Percentiles rank a stretch among this genome's conserved stretches.
phyloP scores from a whole-genome alignment of 1,139 yeast genomes.

The Protomyces pachydermus region DNA sequence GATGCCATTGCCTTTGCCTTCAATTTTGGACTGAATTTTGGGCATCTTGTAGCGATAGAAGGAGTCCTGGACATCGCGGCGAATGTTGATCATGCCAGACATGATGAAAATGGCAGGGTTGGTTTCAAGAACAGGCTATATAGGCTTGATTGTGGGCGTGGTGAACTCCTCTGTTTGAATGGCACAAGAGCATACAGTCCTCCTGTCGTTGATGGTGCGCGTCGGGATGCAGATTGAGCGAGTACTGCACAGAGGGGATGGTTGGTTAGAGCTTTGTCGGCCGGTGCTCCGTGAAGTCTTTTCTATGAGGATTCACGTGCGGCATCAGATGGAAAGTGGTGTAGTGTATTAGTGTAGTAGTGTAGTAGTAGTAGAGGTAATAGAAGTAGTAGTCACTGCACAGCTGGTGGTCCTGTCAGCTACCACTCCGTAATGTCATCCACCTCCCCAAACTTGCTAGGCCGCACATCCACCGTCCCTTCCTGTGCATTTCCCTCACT shows the following conservation, averaged over 20 bases:
- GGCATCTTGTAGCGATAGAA: slow-evolving; percentile 99
- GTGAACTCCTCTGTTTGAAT: not conserved
- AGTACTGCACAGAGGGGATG: not conserved
- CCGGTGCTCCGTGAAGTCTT: not conserved
- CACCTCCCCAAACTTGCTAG: slow-evolving; percentile 90
- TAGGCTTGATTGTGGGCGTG: not conserved
- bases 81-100: slow-evolving; percentile 79
- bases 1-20: slow-evolving; percentile 99
- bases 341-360: no score
- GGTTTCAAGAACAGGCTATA: not conserved
- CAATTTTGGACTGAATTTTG: slow-evolving; percentile 91
- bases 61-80: slow-evolving; percentile 97
- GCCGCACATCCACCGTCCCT: slow-evolving; percentile 47
- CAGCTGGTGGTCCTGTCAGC: not conserved
- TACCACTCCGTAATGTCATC: slow-evolving; percentile 42
- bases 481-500: slow-evolving; percentile 47
- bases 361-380: no score
- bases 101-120: slow-evolving; percentile 40
- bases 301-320: no score
- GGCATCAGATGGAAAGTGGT: no score
- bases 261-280: not conserved
- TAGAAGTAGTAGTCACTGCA: no score
- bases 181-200: not conserved
- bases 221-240: not conserved
- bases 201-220: not conserved